Percentiles rank a stretch among this genome's conserved stretches.
Conservation (phyloP, 495 filamentous ascomycete species). For the Xylaria acuta region DNA sequence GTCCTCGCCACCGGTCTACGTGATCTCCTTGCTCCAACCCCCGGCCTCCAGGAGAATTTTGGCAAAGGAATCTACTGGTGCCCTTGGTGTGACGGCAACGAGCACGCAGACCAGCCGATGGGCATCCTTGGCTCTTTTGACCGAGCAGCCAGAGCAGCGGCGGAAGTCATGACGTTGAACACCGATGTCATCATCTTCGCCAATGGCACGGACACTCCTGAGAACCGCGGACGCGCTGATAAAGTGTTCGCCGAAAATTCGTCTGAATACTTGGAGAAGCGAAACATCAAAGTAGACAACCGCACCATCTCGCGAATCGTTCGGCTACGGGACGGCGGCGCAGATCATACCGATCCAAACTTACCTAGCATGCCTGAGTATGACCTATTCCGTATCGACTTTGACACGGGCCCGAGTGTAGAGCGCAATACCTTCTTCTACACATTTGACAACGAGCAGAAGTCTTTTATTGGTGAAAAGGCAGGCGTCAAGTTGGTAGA, state of each 20-base stretch:
- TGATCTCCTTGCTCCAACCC: slow-evolving; percentile 58
- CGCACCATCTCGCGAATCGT: slow-evolving; percentile 54
- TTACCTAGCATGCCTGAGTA: slow-evolving; percentile 43
- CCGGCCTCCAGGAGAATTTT: slow-evolving; percentile 57
- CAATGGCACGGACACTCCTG: slow-evolving; percentile 59
- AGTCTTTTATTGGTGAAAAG: slow-evolving; percentile 38
- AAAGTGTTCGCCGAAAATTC: slow-evolving; percentile 47
- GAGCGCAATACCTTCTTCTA: slow-evolving; percentile 56
- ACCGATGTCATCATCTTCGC: slow-evolving; percentile 52
- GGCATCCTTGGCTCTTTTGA: slow-evolving; percentile 53
- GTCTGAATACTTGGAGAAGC: slow-evolving; percentile 51
- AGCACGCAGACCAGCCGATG: slow-evolving; percentile 63
- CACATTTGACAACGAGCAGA: slow-evolving; percentile 55
- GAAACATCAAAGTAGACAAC: slow-evolving; percentile 60
- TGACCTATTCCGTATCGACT: slow-evolving; percentile 61
- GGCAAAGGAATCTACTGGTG: slow-evolving; percentile 67
- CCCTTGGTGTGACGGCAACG: slow-evolving; percentile 66
- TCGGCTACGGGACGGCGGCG: slow-evolving; percentile 52
- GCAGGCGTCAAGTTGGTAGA: slow-evolving; percentile 52
- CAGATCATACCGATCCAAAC: slow-evolving; percentile 44
- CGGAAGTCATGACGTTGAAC: slow-evolving; percentile 56
- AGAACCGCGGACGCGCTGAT: slow-evolving; percentile 43
- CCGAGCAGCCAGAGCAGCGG: slow-evolving; percentile 47
- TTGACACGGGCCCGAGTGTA: slow-evolving; percentile 50
- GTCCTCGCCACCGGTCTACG: slow-evolving; percentile 63